A percentile compares a stretch with the other conserved stretches of the same genome.
Evolutionary conservation across 306 rosid genomes (phyloP).

Genomic region (Comarum palustre): DNA sequence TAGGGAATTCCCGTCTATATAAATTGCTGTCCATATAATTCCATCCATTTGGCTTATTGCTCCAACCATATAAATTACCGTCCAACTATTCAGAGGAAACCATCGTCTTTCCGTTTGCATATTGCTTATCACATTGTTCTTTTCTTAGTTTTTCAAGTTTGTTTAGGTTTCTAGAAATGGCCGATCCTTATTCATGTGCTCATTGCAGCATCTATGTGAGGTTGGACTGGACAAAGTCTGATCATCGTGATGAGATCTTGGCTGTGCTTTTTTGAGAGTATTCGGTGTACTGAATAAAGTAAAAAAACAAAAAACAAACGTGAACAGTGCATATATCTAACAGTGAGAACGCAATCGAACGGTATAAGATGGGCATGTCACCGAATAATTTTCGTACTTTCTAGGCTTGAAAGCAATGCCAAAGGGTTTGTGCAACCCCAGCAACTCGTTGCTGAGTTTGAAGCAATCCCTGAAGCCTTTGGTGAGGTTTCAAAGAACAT

Average conservation of each 20-base stretch:
- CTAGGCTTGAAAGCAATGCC: conserved; percentile 73
- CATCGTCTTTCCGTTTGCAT: background rate
- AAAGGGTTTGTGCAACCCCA: conserved; percentile 88
- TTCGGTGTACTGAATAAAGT: too few relatives aligned
- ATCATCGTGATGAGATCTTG: conserved; percentile 65
- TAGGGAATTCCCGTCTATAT: too few relatives aligned
- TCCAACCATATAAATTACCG: conserved; percentile 20
- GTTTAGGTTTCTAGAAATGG: conserved; percentile 42
- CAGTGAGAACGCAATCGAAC: too few relatives aligned
- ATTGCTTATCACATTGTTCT: background rate
- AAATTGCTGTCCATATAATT: too few relatives aligned
- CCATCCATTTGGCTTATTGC: background rate
- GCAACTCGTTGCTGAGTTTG: conserved; percentile 76
- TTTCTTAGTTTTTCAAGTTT: conserved; percentile 14
- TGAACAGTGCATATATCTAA: too few relatives aligned
- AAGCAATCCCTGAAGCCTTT: conserved; percentile 79
- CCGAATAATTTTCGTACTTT: too few relatives aligned
- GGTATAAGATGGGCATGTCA: too few relatives aligned
- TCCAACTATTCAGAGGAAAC: conserved; percentile 4
- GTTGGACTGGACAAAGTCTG: conserved; percentile 65
- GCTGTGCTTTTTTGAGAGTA: too few relatives aligned
- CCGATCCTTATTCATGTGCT: conserved; percentile 34
- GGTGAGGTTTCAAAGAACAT: conserved; percentile 75
- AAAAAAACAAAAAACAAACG: too few relatives aligned
- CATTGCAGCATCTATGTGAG: conserved; percentile 75